These are phyloP conservation scores for Neckera pumila DNA, from an alignment of 225 moss, liverwort and hornwort genomes.

Conservation along the genomic window DNA sequence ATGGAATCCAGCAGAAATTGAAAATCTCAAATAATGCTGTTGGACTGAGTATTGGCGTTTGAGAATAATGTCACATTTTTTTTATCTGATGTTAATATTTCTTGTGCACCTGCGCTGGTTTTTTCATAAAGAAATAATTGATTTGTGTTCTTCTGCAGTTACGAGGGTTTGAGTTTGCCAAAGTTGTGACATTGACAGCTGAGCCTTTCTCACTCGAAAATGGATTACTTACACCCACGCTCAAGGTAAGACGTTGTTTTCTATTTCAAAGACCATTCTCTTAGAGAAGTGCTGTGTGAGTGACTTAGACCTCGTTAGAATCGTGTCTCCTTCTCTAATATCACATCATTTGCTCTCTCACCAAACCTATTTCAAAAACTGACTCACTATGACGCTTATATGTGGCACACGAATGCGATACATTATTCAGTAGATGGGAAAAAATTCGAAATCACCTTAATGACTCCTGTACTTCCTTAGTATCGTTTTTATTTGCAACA, in stretches of 20 bases:
- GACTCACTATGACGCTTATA: background rate
- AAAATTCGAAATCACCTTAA: background rate
- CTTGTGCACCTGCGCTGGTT: background rate
- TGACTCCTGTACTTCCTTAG: background rate
- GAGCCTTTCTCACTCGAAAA: constrained; percentile 81
- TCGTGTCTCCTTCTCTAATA: background rate
- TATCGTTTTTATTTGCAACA: background rate
- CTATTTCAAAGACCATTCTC: background rate
- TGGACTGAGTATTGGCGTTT: background rate
- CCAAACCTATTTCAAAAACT: background rate
- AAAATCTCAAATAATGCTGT: background rate
- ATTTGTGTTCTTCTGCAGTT: constrained; percentile 16
- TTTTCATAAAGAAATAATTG: background rate
- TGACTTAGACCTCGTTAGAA: background rate
- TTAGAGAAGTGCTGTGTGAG: background rate
- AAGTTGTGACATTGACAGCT: constrained; percentile 44
- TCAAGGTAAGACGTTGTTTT: constrained; percentile 28
- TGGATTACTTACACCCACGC: constrained; percentile 76
- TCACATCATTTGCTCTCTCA: background rate
- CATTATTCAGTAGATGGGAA: background rate
- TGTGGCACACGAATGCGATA: background rate
- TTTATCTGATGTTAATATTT: background rate
- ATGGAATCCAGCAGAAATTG: background rate
- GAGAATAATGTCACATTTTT: background rate
- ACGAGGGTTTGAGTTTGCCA: constrained; percentile 83